Evolutionary conservation across 495 filamentous ascomycete genomes (phyloP).

Genomic region (Xylaria acuta): DNA sequence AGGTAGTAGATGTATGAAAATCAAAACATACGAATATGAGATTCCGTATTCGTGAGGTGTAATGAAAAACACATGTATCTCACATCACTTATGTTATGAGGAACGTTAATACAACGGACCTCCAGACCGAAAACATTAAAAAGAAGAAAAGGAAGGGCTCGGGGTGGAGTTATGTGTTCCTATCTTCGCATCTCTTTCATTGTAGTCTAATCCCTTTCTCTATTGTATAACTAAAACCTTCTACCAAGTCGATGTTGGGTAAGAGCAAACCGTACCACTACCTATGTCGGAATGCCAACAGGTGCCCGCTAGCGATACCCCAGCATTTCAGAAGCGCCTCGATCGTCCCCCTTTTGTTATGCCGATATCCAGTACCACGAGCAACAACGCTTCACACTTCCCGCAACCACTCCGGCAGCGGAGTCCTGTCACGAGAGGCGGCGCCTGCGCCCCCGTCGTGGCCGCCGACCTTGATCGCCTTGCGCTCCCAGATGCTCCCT

Average conservation of each 20-base stretch:
- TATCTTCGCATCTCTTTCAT: not conserved
- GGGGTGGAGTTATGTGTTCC: not conserved
- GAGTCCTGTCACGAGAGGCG: not conserved
- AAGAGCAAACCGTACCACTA: not conserved
- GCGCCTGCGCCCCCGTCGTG: not conserved
- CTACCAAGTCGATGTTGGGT: not conserved
- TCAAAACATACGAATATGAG: not conserved
- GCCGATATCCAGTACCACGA: not conserved
- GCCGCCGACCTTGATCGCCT: not conserved
- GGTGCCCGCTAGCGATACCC: not conserved
- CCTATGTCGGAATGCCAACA: not conserved
- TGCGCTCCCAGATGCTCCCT: not conserved
- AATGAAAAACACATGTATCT: not conserved
- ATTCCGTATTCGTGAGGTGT: too few relatives aligned
- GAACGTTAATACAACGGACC: not conserved
- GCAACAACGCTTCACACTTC: not conserved
- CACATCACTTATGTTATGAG: not conserved
- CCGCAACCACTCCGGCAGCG: not conserved
- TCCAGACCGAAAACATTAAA: not conserved
- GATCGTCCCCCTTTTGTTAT: not conserved
- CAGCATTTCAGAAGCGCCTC: not conserved
- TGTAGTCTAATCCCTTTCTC: not conserved
- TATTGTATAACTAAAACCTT: not conserved
- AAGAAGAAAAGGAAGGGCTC: not conserved
- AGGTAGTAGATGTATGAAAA: too few relatives aligned